phyloP scores from a whole-genome alignment of 2,329 filamentous ascomycete species.

The Grosmannia penicillata region DNA sequence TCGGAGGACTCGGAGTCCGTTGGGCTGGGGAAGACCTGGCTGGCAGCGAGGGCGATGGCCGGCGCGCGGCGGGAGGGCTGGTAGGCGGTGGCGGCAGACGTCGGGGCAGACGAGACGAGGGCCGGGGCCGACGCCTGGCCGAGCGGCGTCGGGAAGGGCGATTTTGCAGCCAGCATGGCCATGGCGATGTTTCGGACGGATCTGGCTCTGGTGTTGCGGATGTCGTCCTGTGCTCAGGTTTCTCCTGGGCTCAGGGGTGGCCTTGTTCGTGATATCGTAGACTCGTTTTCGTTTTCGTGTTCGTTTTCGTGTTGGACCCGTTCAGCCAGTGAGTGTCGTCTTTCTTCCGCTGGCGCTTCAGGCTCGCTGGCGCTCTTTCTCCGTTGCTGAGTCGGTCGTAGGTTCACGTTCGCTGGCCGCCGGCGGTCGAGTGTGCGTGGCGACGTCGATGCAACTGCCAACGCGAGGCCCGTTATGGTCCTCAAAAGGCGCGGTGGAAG shows the following conservation, averaged over 20 bases:
- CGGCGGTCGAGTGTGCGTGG: no score
- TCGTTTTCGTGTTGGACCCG: no score
- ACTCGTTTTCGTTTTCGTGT: no score
- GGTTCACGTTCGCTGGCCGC: no score
- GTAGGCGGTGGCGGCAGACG: slow-evolving; percentile 28
- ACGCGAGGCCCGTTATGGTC: no score
- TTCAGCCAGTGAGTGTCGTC: no score
- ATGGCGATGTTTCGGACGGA: slow-evolving; percentile 25
- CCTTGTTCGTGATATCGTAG: no score
- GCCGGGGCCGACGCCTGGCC: slow-evolving; percentile 23
- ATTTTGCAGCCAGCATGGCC: slow-evolving; percentile 68
- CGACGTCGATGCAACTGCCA: no score
- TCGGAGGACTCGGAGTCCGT: slow-evolving; percentile 92
- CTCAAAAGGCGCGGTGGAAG: background rate
- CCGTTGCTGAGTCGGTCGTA: no score
- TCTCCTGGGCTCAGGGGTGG: no score
- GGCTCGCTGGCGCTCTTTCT: no score
- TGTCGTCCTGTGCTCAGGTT: background rate
- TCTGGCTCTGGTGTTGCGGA: background rate
- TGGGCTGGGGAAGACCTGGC: slow-evolving; percentile 58
- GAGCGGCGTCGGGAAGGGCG: slow-evolving; percentile 48
- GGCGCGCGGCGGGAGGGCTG: slow-evolving; percentile 36
- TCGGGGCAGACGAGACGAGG: slow-evolving; percentile 28
- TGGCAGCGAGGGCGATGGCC: slow-evolving; percentile 26
- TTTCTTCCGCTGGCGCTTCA: no score